A percentile compares a stretch with the other conserved stretches of the same genome.
Conservation (phyloP, 495 filamentous ascomycete species). For the Neurospora hispaniola region DNA sequence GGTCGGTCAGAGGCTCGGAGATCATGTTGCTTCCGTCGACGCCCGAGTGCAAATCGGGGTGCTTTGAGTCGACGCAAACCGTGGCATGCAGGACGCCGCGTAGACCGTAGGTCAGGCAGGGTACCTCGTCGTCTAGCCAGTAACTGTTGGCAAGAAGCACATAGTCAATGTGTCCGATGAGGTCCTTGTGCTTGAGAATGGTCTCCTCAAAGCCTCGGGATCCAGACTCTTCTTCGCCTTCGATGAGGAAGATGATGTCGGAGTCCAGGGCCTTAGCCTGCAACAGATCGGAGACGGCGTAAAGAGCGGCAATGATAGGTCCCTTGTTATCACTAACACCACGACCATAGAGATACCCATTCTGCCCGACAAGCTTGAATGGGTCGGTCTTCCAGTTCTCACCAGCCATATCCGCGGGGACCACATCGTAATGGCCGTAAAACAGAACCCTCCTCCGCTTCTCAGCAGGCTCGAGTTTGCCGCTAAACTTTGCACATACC, state of each 20-base stretch:
- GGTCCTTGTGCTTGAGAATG: slow-evolving; percentile 62
- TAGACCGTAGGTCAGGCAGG: slow-evolving; percentile 89
- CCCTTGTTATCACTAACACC: slow-evolving; percentile 97
- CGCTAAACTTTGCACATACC: slow-evolving; percentile 77
- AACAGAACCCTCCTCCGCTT: slow-evolving; percentile 81
- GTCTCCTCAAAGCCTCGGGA: slow-evolving; percentile 79
- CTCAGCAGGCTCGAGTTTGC: slow-evolving; percentile 43
- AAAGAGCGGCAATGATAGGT: slow-evolving; percentile 83
- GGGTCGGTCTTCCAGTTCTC: slow-evolving; percentile 79
- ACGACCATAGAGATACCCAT: slow-evolving; percentile 94
- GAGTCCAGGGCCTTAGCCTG: slow-evolving; percentile 67
- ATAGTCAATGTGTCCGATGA: slow-evolving; percentile 85
- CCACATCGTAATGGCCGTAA: slow-evolving; percentile 98
- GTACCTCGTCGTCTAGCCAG: slow-evolving; percentile 92
- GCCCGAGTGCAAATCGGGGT: slow-evolving; percentile 87
- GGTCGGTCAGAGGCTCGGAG: slow-evolving; percentile 82
- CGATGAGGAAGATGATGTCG: slow-evolving; percentile 86
- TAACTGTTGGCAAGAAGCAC: slow-evolving; percentile 94
- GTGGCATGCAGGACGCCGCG: slow-evolving; percentile 93
- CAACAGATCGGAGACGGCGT: slow-evolving; percentile 79
- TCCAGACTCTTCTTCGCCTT: slow-evolving; percentile 94
- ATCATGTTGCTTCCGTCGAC: slow-evolving; percentile 85
- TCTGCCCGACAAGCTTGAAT: slow-evolving; percentile 71
- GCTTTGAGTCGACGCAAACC: slow-evolving; percentile 69
- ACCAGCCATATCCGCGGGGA: slow-evolving; percentile 72